phyloP scores from a whole-genome alignment of 495 filamentous ascomycete species.

The Aspergillus sparsus region DNA sequence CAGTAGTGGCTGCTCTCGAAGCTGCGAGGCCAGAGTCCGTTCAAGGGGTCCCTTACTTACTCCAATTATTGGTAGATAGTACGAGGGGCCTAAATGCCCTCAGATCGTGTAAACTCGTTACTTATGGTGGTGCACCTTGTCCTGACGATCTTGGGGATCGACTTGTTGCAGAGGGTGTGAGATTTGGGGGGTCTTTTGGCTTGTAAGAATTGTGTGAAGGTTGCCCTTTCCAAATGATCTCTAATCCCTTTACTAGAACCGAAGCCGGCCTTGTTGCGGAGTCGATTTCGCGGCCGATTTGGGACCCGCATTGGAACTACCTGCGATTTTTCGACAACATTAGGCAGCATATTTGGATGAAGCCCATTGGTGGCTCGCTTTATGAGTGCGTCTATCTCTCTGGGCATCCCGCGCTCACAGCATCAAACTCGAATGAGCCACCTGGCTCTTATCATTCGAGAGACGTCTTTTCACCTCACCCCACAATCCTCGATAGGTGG shows the following conservation, averaged over 20 bases:
- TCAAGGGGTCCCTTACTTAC: conserved; percentile 57
- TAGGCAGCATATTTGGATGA: conserved; percentile 50
- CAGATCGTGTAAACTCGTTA: conserved; percentile 47
- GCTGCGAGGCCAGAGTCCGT: conserved; percentile 50
- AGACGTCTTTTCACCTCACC: conserved; percentile 65
- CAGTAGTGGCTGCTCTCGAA: conserved; percentile 49
- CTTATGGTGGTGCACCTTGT: conserved; percentile 53
- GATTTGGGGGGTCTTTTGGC: conserved; percentile 53
- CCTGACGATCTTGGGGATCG: conserved; percentile 60
- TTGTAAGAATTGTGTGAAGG: conserved; percentile 38
- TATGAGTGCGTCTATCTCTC: conserved; percentile 56
- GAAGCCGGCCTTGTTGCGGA: conserved; percentile 55
- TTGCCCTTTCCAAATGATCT: not conserved
- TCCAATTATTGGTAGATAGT: conserved; percentile 55
- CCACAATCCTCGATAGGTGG: conserved; percentile 59
- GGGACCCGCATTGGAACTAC: conserved; percentile 57
- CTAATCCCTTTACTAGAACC: conserved; percentile 41
- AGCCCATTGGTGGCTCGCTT: conserved; percentile 43
- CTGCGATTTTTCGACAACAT: conserved; percentile 50
- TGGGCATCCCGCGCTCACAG: conserved; percentile 52
- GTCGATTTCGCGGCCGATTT: conserved; percentile 48
- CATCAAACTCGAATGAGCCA: conserved; percentile 55
- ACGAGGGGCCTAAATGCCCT: conserved; percentile 48
- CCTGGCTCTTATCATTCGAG: conserved; percentile 55
- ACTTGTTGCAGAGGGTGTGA: conserved; percentile 49